Evolutionary conservation across 78 protist genomes (phyloP).

Genomic region (Anaeramoeba flamelloides): DNA sequence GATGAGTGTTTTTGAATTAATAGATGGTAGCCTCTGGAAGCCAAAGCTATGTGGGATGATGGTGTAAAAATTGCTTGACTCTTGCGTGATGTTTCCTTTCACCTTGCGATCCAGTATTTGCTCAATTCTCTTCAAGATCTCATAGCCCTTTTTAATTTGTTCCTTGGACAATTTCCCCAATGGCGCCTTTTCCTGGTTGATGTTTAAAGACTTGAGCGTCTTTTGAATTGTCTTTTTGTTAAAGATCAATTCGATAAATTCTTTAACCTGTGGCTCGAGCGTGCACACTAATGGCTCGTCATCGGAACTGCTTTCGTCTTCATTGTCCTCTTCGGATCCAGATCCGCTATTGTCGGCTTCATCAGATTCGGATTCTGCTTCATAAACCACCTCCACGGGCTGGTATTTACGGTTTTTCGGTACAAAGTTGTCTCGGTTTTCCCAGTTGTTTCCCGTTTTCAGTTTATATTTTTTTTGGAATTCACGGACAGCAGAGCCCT

Average conservation of each 20-base stretch:
- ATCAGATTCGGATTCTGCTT: constrained; percentile 16
- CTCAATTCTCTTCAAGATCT: neutral
- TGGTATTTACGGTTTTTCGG: constrained; percentile 1
- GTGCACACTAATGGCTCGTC: neutral
- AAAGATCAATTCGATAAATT: neutral
- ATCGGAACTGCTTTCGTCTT: no score
- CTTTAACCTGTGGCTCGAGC: neutral
- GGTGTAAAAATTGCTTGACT: constrained; percentile 24
- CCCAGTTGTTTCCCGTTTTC: constrained; percentile 28
- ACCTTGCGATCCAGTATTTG: neutral
- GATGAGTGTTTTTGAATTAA: neutral
- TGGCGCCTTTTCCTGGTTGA: neutral
- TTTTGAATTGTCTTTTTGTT: neutral
- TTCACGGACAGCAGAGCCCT: constrained; percentile 4
- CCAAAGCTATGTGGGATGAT: constrained; percentile 24
- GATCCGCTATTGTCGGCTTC: constrained; percentile 1
- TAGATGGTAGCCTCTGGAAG: neutral
- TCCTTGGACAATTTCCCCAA: neutral
- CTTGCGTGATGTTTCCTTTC: neutral
- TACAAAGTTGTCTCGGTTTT: neutral
- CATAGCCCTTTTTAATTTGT: constrained; percentile 15
- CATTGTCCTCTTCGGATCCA: no score
- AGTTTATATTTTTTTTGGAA: constrained; percentile 21
- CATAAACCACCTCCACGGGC: constrained; percentile 20
- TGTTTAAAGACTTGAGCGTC: neutral